Evolutionary conservation across 2,329 filamentous ascomycete genomes (phyloP).

Genomic region (Aspergillus sp.): DNA sequence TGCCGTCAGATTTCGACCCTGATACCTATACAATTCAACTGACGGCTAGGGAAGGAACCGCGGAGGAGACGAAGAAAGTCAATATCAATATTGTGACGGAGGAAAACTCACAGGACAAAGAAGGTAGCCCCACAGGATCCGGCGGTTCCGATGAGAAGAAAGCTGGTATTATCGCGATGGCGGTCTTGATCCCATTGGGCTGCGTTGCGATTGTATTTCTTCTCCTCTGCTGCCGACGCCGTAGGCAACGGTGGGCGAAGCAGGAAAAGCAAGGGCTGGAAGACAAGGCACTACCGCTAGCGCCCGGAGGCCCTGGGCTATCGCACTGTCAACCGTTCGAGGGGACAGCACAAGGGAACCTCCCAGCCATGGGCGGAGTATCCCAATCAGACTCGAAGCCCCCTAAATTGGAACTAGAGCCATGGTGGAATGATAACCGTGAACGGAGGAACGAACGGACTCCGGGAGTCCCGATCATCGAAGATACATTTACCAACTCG

Average conservation of each 20-base stretch:
- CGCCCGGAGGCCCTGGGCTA: constrained; percentile 28
- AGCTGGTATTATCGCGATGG: constrained; percentile 43
- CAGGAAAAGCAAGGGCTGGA: constrained; percentile 28
- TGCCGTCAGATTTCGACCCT: constrained; percentile 48
- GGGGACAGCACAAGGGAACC: constrained; percentile 26
- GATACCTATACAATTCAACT: constrained; percentile 49
- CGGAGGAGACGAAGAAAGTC: constrained; percentile 50
- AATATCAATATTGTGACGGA: constrained; percentile 41
- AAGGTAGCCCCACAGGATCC: constrained; percentile 25
- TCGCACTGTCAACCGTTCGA: constrained; percentile 34
- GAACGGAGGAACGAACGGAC: constrained; percentile 28
- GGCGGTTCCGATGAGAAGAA: constrained; percentile 32
- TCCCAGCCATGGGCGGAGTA: constrained; percentile 28
- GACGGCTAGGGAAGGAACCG: constrained; percentile 45
- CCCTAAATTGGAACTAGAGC: constrained; percentile 41
- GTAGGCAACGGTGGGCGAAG: constrained; percentile 31
- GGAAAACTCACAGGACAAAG: constrained; percentile 21
- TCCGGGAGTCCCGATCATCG: constrained; percentile 26
- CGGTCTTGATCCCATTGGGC: constrained; percentile 41
- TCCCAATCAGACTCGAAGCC: constrained; percentile 34
- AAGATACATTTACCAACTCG: constrained; percentile 33
- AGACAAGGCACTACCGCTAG: constrained; percentile 29
- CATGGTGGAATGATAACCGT: constrained; percentile 37
- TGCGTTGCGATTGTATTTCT: constrained; percentile 34
- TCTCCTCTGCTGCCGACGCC: constrained; percentile 42